Conservation (phyloP, 495 filamentous ascomycete species). For the Penicillium macrosclerotiorum region DNA sequence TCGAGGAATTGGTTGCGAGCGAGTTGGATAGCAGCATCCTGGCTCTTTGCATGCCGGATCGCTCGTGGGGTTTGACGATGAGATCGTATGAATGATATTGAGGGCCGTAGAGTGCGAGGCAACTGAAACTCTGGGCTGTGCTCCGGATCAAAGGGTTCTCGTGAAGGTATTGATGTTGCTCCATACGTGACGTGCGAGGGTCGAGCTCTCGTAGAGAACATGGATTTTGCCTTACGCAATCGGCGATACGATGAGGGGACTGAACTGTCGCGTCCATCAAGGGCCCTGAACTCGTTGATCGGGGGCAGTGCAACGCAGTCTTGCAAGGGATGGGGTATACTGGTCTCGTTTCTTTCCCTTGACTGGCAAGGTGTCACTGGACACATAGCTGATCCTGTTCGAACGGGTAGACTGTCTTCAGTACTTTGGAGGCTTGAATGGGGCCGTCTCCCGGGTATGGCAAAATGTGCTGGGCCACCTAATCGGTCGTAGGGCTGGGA, state of each 20-base stretch:
- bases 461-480: constrained; percentile 37
- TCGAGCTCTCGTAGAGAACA: constrained; percentile 58
- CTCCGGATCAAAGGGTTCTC: constrained; percentile 14
- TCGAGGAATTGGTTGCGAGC: constrained; percentile 48
- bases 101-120: constrained; percentile 46
- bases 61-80: constrained; percentile 15
- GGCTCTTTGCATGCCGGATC: constrained; percentile 32
- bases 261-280: constrained; percentile 61
- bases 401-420: constrained; percentile 5
- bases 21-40: constrained; percentile 48
- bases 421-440: constrained; percentile 12
- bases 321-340: constrained; percentile 10
- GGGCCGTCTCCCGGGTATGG: constrained; percentile 33
- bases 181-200: constrained; percentile 27
- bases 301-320: constrained; percentile 29
- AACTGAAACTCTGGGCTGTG: constrained; percentile 20
- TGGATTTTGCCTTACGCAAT: constrained; percentile 69
- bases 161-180: constrained; percentile 12
- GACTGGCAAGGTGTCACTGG: constrained; percentile 7
- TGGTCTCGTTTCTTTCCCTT: not conserved
- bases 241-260: constrained; percentile 73
- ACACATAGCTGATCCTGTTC: not conserved
- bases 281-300: constrained; percentile 37
- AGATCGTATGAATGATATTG: constrained; percentile 62
- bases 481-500: constrained; percentile 32